A percentile compares a stretch with the other conserved stretches of the same genome.
Evolutionary conservation across 495 filamentous ascomycete genomes (phyloP).

Genomic region (Pyronema domesticum): DNA sequence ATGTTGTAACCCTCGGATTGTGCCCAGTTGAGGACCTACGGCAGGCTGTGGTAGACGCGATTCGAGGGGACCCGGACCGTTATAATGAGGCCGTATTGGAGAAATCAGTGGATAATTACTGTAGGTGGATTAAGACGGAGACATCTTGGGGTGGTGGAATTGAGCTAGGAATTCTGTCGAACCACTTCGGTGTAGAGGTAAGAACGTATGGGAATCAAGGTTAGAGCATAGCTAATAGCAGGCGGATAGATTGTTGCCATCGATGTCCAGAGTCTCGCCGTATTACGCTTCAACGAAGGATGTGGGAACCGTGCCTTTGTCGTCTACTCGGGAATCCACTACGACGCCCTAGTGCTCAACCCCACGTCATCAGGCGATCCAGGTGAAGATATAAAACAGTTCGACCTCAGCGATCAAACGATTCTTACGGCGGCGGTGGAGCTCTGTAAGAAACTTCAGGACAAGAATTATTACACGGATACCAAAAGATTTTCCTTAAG

Average conservation of each 20-base stretch:
- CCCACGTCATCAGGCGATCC: constrained; percentile 45
- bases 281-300: constrained; percentile 71
- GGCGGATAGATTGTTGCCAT: constrained; percentile 18
- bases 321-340: constrained; percentile 88
- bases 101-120: constrained; percentile 56
- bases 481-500: constrained; percentile 64
- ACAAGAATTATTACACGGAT: constrained; percentile 79
- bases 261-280: constrained; percentile 41
- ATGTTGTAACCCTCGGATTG: constrained; percentile 52
- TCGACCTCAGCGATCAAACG: constrained; percentile 48
- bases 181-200: constrained; percentile 77
- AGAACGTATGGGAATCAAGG: constrained; percentile 21
- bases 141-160: constrained; percentile 86
- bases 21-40: constrained; percentile 54
- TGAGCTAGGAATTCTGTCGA: constrained; percentile 67
- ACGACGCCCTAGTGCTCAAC: constrained; percentile 71
- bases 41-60: constrained; percentile 61
- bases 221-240: not conserved
- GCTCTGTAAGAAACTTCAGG: constrained; percentile 48
- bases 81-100: constrained; percentile 67
- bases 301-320: constrained; percentile 53
- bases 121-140: constrained; percentile 61
- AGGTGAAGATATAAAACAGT: constrained; percentile 62
- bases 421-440: constrained; percentile 51
- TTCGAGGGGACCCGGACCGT: constrained; percentile 46